Base-by-base conservation (phyloP, 345 rosid genomes). In the Euphorbia tirucalli region DNA sequence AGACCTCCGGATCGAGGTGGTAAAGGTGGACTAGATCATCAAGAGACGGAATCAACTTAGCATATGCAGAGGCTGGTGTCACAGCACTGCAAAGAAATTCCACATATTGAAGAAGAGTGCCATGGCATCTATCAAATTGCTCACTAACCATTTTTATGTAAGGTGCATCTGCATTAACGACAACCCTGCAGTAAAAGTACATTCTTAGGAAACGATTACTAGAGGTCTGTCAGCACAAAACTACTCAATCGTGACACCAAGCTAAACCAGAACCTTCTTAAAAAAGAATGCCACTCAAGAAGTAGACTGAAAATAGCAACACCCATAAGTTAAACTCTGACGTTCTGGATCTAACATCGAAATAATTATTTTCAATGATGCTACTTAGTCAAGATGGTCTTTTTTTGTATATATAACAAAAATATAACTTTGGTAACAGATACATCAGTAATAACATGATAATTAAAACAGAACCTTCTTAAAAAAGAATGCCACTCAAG, bases 111-210 rank as follows among this genome's bases (percentile, higher is more conserved):
- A 96, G 99, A 78, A 96, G 99, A 80, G 97, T 87, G 62, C 98
- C 98, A 83, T 96, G 99, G 76, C 97, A 89, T 80, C 99, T 87
- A 78, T 96, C 99, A 77, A 96, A 96, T 79, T 96, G 95, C 78
- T 96, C 98, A 65, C 98, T 87, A 66, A 96, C 99, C 99, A 96
- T 96, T 87, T 96, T 96, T 75, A 93, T 91, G 74, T 96, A 93
- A 27, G 98, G 97, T 44, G 96, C 98, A 77, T 88, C 93, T 44
- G 98, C 92, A 79, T 87, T 91, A 77, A 89, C 89, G 74, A 96
- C 86, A 77, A 96, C 92, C 80, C 99, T 96, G 94, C 78, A 91
- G 44, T 55, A 70, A 69, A 75, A 39, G 11, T 35, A 37, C 66
- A 61, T 61, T 30, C n/a, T 59, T 59, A 30, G 3, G 25, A 61